Percentiles rank a stretch among this genome's conserved stretches.
Evolutionary conservation across 2,329 filamentous ascomycete genomes (phyloP).

Genomic region (Pseudogymnoascus sp.): DNA sequence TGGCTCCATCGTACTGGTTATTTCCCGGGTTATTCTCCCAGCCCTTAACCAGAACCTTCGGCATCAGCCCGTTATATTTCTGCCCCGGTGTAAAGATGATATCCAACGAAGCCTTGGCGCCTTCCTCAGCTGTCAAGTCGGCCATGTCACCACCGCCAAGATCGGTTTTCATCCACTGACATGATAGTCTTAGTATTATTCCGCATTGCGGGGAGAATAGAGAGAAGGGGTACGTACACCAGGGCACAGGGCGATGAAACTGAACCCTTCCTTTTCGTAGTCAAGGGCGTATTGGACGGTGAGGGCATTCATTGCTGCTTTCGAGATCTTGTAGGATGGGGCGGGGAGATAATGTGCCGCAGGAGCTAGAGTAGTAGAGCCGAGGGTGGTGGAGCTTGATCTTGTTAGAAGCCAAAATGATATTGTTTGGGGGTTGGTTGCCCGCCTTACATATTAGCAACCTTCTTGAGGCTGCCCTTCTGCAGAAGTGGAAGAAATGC

Average conservation of each 20-base stretch:
- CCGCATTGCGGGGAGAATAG: neutral
- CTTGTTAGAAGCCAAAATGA: conserved; percentile 13
- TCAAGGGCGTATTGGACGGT: conserved; percentile 37
- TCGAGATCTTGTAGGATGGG: conserved; percentile 39
- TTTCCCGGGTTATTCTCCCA: conserved; percentile 12
- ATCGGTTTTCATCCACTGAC: conserved; percentile 41
- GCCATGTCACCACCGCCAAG: conserved; percentile 32
- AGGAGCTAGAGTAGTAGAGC: conserved; percentile 32
- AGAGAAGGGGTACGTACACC: conserved; percentile 32
- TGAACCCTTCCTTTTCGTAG: conserved; percentile 35
- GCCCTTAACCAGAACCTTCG: conserved; percentile 13
- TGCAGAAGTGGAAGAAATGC: conserved; percentile 32
- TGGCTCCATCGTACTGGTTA: conserved; percentile 7
- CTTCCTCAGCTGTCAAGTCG: conserved; percentile 35
- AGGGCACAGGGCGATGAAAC: conserved; percentile 35
- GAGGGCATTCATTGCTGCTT: conserved; percentile 41
- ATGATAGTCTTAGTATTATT: conserved; percentile 11
- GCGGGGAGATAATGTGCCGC: conserved; percentile 17
- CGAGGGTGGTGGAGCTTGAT: conserved; percentile 35
- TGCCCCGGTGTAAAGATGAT: conserved; percentile 8
- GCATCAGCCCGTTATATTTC: conserved; percentile 12
- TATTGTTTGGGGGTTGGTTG: conserved; percentile 29
- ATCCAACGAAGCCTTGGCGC: conserved; percentile 25
- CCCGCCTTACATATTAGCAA: neutral
- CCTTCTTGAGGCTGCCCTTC: neutral